Evolutionary conservation across 202 grass and related monocot genomes (phyloP).

Genomic region (Zizania palustris): DNA sequence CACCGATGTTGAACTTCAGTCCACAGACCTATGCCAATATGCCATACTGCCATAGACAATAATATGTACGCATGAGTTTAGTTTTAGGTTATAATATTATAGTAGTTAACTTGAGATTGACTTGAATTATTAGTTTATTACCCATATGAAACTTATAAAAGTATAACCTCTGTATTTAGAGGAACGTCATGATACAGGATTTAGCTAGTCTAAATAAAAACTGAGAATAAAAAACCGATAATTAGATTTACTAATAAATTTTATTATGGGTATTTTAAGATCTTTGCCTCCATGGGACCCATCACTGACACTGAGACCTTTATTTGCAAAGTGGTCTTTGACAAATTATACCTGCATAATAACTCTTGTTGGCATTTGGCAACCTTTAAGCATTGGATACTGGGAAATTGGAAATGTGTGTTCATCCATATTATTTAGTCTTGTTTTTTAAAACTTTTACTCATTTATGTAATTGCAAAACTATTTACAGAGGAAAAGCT

Average conservation of each 20-base stretch:
- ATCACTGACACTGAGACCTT: conserved; percentile 20
- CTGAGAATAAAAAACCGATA: not conserved
- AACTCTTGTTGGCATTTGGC: not conserved
- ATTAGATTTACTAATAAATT: not conserved
- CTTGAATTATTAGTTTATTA: conserved; percentile 34
- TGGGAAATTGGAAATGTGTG: not conserved
- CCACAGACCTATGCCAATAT: not conserved
- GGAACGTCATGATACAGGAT: not conserved
- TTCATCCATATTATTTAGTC: conserved; percentile 2
- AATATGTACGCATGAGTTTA: not conserved
- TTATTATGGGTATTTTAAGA: not conserved
- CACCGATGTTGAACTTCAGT: not conserved
- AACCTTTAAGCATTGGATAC: not conserved
- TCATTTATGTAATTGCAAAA: conserved; percentile 22
- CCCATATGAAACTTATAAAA: not conserved
- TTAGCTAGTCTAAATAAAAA: not conserved
- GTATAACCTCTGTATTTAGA: not conserved
- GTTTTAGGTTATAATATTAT: conserved; percentile 15
- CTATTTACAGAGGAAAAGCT: conserved; percentile 64
- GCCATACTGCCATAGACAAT: not conserved
- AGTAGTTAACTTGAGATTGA: conserved; percentile 2
- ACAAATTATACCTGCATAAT: not conserved
- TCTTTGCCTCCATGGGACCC: conserved; percentile 11
- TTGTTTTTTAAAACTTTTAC: not conserved
- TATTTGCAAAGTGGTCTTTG: not conserved